These are phyloP conservation scores for Fereydounia khargensis DNA, from an alignment of 1,284 basidiomycete genomes.

Conservation along the genomic window DNA sequence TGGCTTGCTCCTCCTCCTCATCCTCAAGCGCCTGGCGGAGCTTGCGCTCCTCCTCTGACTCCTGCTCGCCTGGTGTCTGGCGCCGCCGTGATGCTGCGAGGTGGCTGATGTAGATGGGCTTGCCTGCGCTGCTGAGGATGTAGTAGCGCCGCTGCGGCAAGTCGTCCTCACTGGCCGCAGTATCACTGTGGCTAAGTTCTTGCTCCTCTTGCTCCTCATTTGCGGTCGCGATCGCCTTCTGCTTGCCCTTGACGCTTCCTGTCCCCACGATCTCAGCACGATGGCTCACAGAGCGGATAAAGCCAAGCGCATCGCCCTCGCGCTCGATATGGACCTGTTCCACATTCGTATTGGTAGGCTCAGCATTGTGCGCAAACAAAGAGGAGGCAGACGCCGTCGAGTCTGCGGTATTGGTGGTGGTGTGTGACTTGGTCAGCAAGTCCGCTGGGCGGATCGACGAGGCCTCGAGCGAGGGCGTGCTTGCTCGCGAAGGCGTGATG, in stretches of 20 bases:
- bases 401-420: neutral
- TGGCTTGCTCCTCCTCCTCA: constrained; percentile 64
- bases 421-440: neutral
- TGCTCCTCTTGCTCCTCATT: neutral
- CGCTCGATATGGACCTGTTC: neutral
- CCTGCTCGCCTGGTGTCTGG: constrained; percentile 4
- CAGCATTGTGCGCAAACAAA: too few species aligned
- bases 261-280: neutral
- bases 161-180: neutral
- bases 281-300: neutral
- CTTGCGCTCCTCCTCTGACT: constrained; percentile 59
- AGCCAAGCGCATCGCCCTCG: neutral
- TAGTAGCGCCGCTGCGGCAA: constrained; percentile 13
- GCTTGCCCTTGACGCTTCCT: neutral
- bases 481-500: too few species aligned
- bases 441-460: neutral
- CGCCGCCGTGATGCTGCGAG: constrained; percentile 7
- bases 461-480: neutral
- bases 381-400: too few species aligned
- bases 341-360: too few species aligned
- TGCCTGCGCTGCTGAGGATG: constrained; percentile 44
- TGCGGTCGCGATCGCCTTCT: neutral
- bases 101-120: constrained; percentile 45
- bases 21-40: constrained; percentile 45
- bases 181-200: neutral